Base-by-base conservation (phyloP, 78 protist species). In the Dictyostelium brefeldianum region DNA sequence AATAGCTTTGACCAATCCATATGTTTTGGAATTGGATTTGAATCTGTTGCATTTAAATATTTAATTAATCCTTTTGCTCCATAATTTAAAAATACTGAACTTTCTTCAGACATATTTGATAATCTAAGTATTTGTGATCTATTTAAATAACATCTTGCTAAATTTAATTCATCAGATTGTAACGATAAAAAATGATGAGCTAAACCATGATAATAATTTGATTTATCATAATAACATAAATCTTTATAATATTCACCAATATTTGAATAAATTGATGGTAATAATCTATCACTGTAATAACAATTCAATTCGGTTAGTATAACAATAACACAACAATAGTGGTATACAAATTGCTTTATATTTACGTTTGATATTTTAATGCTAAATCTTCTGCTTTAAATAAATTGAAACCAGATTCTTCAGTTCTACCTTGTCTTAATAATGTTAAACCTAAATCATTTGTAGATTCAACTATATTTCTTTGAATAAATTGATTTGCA, bases 1-100 rank as follows among this genome's bases (percentile, higher is more conserved):
- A 87, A 50, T 17, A 59, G 20, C 71, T 69, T 87, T 25, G 93
- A 74, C 93, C 93, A 87, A 65, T 87, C 93, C 20, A 77, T 48
- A 17, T 77, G 84, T 25, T 80, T 87, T 43, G 83, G 83, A 20
- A 20, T 20, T 62, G 65, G 15, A 5, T 0, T 10, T 7, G 8
- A 29, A 18, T 31, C 53, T 5, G 11, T 77, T 9, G 10, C 22
- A 20, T 85, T 54, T 2, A 87, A 20, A 36, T 27, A 59, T 3
- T 36, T 18, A 5, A 78, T 18, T 4, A 80, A 14, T 5, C 4
- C 9, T 18, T 53, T 17, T 29, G 48, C 11, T 20, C 83, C 93
- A 8, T 65, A 53, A 17, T 53, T 9, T 10, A 77, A 51, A 18
- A 87, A 64, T 2, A 17, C 46, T 64, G 22, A 15, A n/a, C 84